Evolutionary conservation across 2,329 filamentous ascomycete genomes (phyloP), one percentile per base, ranked within the genome.

Genomic region (Penicillium capsulatum): DNA sequence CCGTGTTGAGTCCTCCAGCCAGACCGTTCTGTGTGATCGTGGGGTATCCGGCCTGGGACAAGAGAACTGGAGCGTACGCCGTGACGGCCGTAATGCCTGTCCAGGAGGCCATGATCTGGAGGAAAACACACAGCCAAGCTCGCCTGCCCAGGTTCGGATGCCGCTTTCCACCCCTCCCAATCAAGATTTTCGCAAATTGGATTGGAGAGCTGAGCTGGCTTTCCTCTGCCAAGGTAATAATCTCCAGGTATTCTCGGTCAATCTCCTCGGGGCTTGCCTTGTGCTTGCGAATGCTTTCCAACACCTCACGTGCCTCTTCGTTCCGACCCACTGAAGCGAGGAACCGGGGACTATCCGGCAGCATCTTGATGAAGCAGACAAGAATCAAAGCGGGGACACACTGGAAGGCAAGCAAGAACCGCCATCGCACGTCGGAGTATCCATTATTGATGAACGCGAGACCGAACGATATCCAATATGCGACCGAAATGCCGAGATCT

Each of bases 1-100:
- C 63, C 0, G 72, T 75, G 53, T 75, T 77, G 11, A 75, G 54
- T 4, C 71, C 68, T 4, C 74, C 74, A 1, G 73, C 68, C 7
- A 77, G 66, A 26, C 73, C 68, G 35, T 69, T 71, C 40, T 70
- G 56, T 7, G 45, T 57, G 17, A 58, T 45, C 26, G 44, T 64
- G 38, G 72, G 70, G 31, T 62, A 63, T 48, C 45, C 60, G n/a
- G 59, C 60, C 26, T 58, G 57, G 5, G 48, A 37, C 4, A 62
- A 45, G 10, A 63, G 50, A 14, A 47, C 40, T 0, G 60, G 60
- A 4, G 60, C 59, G 34, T 62, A 63, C 6, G 60, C 60, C 7
- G 63, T 73, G 24, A 72, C 50, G 3, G 60, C 55, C 46, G 67
- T 69, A 34, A 70, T 70, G 8, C 67, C 67, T 0, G 66, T 69